A percentile compares a stretch with the other conserved stretches of the same genome.
Conservation (phyloP, 2,329 filamentous ascomycete genomes). For the Colletotrichum filicis region DNA sequence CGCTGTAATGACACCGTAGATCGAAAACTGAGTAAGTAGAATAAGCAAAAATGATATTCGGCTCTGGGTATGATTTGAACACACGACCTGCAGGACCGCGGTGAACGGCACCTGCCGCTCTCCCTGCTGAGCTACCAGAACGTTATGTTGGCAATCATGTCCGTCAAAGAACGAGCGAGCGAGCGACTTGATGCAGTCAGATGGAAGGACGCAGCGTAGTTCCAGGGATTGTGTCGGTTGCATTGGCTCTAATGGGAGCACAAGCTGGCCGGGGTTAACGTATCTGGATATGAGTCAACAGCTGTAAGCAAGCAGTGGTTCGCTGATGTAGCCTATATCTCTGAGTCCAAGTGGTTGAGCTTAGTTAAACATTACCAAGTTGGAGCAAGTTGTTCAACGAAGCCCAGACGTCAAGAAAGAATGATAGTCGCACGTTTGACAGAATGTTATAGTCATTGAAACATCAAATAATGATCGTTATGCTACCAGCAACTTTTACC, state of each 20-base stretch:
- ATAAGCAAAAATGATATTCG: neutral
- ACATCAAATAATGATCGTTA: conserved; percentile 6
- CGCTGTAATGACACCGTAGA: neutral
- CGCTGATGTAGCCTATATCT: no score
- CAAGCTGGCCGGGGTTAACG: no score
- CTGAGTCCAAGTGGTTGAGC: no score
- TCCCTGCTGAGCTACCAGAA: neutral
- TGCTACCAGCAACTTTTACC: conserved; percentile 41
- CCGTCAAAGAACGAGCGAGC: neutral
- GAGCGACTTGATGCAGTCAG: neutral
- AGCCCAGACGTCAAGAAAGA: neutral
- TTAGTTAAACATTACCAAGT: no score
- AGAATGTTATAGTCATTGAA: neutral
- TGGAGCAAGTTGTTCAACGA: neutral
- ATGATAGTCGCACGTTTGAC: neutral
- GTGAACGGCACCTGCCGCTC: no score
- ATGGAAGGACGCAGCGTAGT: neutral
- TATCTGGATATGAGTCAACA: no score
- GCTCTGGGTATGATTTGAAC: neutral
- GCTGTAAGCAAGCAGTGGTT: no score
- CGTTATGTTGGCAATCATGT: neutral
- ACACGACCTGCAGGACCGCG: neutral
- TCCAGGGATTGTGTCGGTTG: neutral
- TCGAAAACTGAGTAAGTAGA: neutral
- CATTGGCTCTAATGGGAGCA: no score